phyloP scores from a whole-genome alignment of 2,329 filamentous ascomycete species.

The Fusarium virguliforme region DNA sequence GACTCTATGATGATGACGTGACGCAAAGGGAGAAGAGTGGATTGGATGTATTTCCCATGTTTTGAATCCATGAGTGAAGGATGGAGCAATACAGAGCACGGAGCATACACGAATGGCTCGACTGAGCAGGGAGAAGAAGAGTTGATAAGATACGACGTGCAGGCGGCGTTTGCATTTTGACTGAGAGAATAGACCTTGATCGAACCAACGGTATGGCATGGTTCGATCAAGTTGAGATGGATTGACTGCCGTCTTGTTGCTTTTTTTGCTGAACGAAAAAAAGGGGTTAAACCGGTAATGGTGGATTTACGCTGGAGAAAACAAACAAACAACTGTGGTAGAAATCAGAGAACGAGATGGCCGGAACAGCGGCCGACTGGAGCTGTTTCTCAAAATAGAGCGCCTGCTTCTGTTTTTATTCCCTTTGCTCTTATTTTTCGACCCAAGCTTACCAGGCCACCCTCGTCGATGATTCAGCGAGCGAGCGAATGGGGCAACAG shows the following conservation, averaged over 20 bases:
- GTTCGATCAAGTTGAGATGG: constrained; percentile 10
- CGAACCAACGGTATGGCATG: constrained; percentile 4
- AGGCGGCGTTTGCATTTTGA: not conserved
- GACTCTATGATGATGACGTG: constrained; percentile 1
- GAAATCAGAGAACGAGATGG: not conserved
- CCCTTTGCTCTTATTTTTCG: constrained; percentile 2
- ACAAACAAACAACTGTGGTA: not conserved
- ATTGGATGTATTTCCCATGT: constrained; percentile 7
- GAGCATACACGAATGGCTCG: constrained; percentile 15
- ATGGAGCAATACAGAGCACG: not conserved
- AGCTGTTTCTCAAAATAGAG: constrained; percentile 42
- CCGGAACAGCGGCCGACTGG: constrained; percentile 12
- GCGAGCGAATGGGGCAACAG: constrained; percentile 32
- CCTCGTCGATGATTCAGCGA: constrained; percentile 26
- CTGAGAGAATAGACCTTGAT: not conserved
- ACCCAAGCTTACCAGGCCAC: constrained; percentile 17
- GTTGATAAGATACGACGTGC: constrained; percentile 15
- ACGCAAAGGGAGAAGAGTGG: constrained; percentile 6
- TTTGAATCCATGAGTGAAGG: not conserved
- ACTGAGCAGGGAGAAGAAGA: not conserved
- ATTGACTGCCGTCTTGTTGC: constrained; percentile 9
- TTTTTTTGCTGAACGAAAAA: not conserved
- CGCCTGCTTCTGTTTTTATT: constrained; percentile 7
- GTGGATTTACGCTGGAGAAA: not conserved
- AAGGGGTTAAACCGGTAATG: not conserved